These are phyloP conservation scores for Cordia subcordata DNA, from an alignment of 257 asterid species.

Conservation along the genomic window DNA sequence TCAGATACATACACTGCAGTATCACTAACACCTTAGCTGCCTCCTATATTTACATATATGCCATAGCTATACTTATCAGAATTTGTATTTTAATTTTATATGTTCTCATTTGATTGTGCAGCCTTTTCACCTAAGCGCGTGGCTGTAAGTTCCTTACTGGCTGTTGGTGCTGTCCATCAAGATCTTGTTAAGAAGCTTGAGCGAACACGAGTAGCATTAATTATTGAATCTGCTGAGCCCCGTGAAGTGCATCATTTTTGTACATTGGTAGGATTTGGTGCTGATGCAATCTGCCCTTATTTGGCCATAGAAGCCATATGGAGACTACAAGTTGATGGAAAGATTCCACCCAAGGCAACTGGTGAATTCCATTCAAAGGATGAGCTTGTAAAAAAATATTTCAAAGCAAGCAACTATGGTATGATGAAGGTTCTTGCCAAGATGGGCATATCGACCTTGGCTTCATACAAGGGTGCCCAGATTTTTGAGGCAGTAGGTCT, in stretches of 20 bases:
- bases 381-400: slow-evolving; percentile 80
- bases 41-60: too few species aligned
- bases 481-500: slow-evolving; percentile 99
- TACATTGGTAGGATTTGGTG: slow-evolving; percentile 97
- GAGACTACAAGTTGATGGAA: slow-evolving; percentile 98
- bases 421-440: slow-evolving; percentile 99
- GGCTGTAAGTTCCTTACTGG: slow-evolving; percentile 91
- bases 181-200: slow-evolving; percentile 90
- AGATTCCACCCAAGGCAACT: slow-evolving; percentile 80
- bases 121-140: slow-evolving; percentile 83
- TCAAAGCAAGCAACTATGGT: slow-evolving; percentile 86
- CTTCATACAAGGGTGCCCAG: slow-evolving; percentile 99
- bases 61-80: too few species aligned
- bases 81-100: background rate
- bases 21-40: too few species aligned
- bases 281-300: slow-evolving; percentile 96
- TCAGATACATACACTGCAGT: too few species aligned
- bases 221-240: slow-evolving; percentile 96
- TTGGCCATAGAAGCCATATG: slow-evolving; percentile 87
- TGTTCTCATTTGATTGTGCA: slow-evolving; percentile 24
- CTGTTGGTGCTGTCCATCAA: slow-evolving; percentile 98
- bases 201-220: slow-evolving; percentile 89
- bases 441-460: slow-evolving; percentile 99
- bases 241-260: slow-evolving; percentile 99
- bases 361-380: slow-evolving; percentile 82